These are phyloP conservation scores for Paecilomyces sp. DNA, from an alignment of 2,329 filamentous ascomycete genomes.

Conservation along the genomic window DNA sequence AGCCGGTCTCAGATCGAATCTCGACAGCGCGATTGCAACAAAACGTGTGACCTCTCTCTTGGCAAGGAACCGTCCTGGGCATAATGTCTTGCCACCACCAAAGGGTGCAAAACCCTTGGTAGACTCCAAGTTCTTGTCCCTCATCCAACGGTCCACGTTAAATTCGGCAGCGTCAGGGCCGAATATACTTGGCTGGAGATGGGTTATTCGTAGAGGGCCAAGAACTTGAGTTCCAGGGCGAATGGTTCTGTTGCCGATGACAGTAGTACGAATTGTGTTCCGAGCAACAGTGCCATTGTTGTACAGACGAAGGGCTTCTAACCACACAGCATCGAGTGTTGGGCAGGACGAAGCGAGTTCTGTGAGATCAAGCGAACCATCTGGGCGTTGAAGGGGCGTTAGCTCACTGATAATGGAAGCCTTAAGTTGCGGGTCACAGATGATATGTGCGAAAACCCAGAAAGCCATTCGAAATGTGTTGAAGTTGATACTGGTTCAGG, in stretches of 20 bases:
- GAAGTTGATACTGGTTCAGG: neutral
- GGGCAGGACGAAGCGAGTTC: neutral
- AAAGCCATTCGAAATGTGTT: neutral
- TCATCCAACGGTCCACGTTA: neutral
- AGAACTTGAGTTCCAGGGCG: neutral
- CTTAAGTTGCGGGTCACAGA: neutral
- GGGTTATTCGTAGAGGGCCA: neutral
- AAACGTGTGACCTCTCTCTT: neutral
- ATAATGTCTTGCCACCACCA: neutral
- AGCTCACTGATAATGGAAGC: neutral
- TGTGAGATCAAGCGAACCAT: neutral
- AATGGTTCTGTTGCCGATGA: neutral
- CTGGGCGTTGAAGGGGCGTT: neutral
- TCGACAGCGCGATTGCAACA: neutral
- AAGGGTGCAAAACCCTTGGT: neutral
- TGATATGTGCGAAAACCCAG: neutral
- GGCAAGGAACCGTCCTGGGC: neutral
- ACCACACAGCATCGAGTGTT: neutral
- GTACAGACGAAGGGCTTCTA: neutral
- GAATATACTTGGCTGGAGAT: neutral
- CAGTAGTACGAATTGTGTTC: neutral
- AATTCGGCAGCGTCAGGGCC: neutral
- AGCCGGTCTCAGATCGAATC: neutral
- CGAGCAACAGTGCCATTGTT: neutral
- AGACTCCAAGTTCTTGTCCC: neutral